phyloP scores from a whole-genome alignment of 352 stramenopile genomes.

The Globisporangium cederbergense region DNA sequence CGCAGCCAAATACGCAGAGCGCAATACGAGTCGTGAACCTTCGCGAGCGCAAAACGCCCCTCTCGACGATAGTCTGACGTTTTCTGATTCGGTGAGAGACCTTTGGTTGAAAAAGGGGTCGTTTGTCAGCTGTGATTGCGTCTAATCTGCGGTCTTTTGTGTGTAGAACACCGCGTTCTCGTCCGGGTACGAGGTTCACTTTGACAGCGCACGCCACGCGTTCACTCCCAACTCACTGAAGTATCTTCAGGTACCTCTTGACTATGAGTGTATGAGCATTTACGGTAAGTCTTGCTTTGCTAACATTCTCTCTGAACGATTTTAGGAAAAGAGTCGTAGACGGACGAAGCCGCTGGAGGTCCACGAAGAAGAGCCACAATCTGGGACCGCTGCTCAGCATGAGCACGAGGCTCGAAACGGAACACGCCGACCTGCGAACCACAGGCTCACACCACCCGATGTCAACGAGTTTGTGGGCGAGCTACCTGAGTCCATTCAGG shows the following conservation, averaged over 20 bases:
- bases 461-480: conserved; percentile 22
- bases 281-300: neutral
- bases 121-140: neutral
- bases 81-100: conserved; percentile 31
- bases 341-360: conserved; percentile 1
- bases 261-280: neutral
- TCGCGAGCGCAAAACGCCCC: neutral
- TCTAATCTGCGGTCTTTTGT: neutral
- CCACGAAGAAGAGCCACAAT: conserved; percentile 8
- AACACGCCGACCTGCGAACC: conserved; percentile 7
- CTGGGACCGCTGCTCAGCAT: conserved; percentile 7
- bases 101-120: neutral
- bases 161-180: conserved; percentile 49
- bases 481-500: conserved; percentile 29
- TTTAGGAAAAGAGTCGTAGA: conserved; percentile 13
- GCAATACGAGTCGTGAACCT: neutral
- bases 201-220: conserved; percentile 42
- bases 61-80: conserved; percentile 15
- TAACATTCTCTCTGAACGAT: neutral
- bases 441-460: conserved; percentile 13
- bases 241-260: conserved; percentile 49
- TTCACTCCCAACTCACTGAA: conserved; percentile 75
- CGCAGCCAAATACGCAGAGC: neutral
- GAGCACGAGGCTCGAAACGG: conserved; percentile 13
- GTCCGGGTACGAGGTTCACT: conserved; percentile 66